Evolutionary conservation across 345 rosid species (phyloP), one percentile per base, ranked within the genome.

Genomic region (Acer yangbiense): DNA sequence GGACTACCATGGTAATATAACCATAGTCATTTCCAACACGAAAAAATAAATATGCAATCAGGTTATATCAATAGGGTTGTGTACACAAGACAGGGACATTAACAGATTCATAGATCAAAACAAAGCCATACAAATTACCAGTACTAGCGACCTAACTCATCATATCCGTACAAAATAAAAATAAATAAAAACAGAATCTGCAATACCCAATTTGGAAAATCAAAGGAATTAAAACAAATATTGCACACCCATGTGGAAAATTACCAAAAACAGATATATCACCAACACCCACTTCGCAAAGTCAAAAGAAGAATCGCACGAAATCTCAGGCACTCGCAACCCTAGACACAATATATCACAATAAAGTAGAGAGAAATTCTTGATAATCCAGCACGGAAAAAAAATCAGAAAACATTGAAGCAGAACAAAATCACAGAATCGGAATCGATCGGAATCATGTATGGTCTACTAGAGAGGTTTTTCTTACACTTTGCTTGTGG

Each of bases 271-370:
- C 12, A 76, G 3, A 57, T 32, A 69, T 61, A 65, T 61, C 68
- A 21, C 46, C 50, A 71, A 60, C 35, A 71, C 43, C 79, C 73
- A 61, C 52, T 75, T 72, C 41, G 14, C 35, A 41, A 57, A 73
- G 29, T 43, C 74, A 39, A 74, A 44, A 17, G 29, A 62, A 12
- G 54, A 57, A 50, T 21, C 27, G n/a, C 16, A 25, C 68, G 65
- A 17, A 9, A 54, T 2, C 11, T 23, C 25, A 35, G 21, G 35
- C 27, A 21, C 23, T 29, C 4, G 44, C 10, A 0, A 14, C 66
- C 65, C 7, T 8, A 43, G 60, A 29, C 20, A n/a, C 18, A 7
- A 9, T 3, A 75, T 52, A 14, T 12, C 32, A 27, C 9, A 27
- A 1, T 13, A 64, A 29, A 27, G 2, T 6, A 14, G 20, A 63